These are phyloP conservation scores for Pseudopithomyces maydicus DNA, from an alignment of 2,329 filamentous ascomycete species.

Conservation along the genomic window DNA sequence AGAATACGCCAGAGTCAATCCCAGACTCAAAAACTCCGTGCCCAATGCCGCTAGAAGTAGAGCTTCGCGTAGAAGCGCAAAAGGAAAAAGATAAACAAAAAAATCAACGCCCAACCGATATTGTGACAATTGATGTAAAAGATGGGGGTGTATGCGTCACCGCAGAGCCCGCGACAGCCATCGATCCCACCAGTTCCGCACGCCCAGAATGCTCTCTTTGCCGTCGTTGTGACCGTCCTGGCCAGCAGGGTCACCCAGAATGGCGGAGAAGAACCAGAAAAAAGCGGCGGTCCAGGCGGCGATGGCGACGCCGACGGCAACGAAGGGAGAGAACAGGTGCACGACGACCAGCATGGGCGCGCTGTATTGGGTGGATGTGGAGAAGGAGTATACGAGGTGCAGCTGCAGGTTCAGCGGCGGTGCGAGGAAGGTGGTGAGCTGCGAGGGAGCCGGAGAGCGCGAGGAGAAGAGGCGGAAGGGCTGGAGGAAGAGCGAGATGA, in stretches of 20 bases:
- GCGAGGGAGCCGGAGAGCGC: conserved; percentile 53
- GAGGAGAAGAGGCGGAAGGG: conserved; percentile 61
- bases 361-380: conserved; percentile 44
- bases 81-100: background rate
- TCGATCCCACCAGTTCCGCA: conserved; percentile 65
- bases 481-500: conserved; percentile 55
- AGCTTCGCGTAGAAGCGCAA: background rate
- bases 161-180: conserved; percentile 55
- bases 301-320: conserved; percentile 61
- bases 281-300: conserved; percentile 64
- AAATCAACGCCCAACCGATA: background rate
- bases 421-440: conserved; percentile 58
- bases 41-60: conserved; percentile 8
- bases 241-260: conserved; percentile 66
- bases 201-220: conserved; percentile 61
- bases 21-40: background rate
- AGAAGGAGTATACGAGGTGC: conserved; percentile 52
- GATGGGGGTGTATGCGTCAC: conserved; percentile 2
- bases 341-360: conserved; percentile 56
- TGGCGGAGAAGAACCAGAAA: conserved; percentile 66
- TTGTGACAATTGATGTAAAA: conserved; percentile 2
- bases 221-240: conserved; percentile 66
- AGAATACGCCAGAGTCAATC: background rate
- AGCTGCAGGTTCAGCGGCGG: conserved; percentile 60
- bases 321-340: conserved; percentile 60